Conservation (phyloP, 2,329 filamentous ascomycete genomes). For the Colletotrichum orbiculare region DNA sequence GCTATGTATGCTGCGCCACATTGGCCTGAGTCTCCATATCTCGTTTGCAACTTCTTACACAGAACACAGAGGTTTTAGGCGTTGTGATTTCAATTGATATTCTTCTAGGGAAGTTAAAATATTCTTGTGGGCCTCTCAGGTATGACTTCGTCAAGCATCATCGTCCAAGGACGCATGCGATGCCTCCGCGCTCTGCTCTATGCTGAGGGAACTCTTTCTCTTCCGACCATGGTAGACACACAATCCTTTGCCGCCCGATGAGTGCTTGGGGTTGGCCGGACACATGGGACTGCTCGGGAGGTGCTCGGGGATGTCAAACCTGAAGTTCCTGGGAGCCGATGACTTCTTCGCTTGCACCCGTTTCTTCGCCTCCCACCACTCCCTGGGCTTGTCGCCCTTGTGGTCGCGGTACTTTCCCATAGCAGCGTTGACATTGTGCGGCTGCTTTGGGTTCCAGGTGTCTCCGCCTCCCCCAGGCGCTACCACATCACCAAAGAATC, state of each 20-base stretch:
- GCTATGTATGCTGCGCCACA: background rate
- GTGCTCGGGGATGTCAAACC: constrained; percentile 63
- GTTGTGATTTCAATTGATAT: background rate
- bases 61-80: background rate
- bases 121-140: no score
- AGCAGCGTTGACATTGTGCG: background rate
- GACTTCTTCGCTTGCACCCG: constrained; percentile 39
- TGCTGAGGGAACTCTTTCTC: constrained; percentile 30
- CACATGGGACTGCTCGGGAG: constrained; percentile 63
- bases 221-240: constrained; percentile 62
- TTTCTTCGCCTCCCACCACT: constrained; percentile 51
- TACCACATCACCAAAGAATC: constrained; percentile 56
- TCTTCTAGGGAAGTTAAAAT: background rate
- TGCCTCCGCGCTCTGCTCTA: constrained; percentile 8
- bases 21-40: background rate
- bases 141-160: no score
- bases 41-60: background rate
- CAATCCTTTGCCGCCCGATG: constrained; percentile 57
- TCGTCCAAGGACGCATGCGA: no score
- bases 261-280: constrained; percentile 58
- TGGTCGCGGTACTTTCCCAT: constrained; percentile 27
- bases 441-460: constrained; percentile 25
- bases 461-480: constrained; percentile 40
- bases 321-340: constrained; percentile 46
- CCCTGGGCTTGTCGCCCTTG: constrained; percentile 42